phyloP scores from a whole-genome alignment of 495 filamentous ascomycete genomes.

The Apiosordaria backusii region DNA sequence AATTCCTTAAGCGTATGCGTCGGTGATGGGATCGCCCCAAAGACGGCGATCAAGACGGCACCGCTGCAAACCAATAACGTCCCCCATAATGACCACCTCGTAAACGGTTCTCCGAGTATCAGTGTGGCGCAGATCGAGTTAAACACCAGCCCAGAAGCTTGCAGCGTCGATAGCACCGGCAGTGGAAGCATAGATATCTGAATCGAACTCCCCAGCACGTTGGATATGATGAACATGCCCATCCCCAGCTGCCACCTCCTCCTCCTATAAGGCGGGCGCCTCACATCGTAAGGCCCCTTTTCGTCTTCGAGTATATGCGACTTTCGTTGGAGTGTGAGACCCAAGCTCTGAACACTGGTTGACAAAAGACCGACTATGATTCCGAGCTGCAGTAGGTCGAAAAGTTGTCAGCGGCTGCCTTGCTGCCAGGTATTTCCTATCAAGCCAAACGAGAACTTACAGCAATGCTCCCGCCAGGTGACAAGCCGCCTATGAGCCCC shows the following conservation, averaged over 20 bases:
- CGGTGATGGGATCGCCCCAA: constrained; percentile 93
- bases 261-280: constrained; percentile 83
- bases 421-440: background rate
- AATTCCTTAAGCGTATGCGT: constrained; percentile 84
- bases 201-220: constrained; percentile 90
- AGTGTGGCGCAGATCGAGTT: constrained; percentile 96
- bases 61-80: constrained; percentile 84
- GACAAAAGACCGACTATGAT: constrained; percentile 90
- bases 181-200: constrained; percentile 96
- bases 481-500: constrained; percentile 77
- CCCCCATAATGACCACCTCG: constrained; percentile 80
- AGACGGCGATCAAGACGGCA: constrained; percentile 84
- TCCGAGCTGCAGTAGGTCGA: constrained; percentile 60
- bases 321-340: constrained; percentile 96
- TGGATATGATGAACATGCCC: constrained; percentile 93
- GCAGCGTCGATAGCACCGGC: constrained; percentile 90
- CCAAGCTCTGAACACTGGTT: constrained; percentile 89
- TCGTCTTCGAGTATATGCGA: constrained; percentile 97
- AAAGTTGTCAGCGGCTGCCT: constrained; percentile 19
- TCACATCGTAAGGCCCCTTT: constrained; percentile 71
- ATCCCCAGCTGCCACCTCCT: constrained; percentile 98
- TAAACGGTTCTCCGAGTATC: constrained; percentile 92
- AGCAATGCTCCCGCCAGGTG: constrained; percentile 80
- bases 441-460: constrained; percentile 48
- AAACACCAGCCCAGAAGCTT: constrained; percentile 95